Conservation (phyloP, 306 rosid species). For the Casuarina cunninghamiana region DNA sequence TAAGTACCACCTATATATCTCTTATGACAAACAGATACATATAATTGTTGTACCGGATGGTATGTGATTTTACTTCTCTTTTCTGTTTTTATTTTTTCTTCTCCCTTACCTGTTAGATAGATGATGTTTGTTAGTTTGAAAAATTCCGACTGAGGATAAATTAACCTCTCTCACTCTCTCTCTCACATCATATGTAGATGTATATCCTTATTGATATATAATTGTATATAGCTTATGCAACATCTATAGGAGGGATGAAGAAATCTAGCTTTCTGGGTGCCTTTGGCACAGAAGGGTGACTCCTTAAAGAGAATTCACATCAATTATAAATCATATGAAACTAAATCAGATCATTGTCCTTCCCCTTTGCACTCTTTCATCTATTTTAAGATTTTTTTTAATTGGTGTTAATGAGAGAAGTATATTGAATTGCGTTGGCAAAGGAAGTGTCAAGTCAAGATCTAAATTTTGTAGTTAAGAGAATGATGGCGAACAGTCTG, state of each 20-base stretch:
- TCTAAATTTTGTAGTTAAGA: background rate
- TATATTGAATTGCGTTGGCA: background rate
- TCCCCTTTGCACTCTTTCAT: background rate
- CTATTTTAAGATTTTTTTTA: background rate
- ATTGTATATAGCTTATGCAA: background rate
- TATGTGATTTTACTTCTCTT: background rate
- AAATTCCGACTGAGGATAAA: background rate
- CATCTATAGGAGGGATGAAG: background rate
- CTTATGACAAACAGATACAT: background rate
- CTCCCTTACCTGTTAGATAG: constrained; percentile 19
- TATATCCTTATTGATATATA: background rate
- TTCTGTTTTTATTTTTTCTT: background rate
- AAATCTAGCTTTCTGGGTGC: background rate
- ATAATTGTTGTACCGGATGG: constrained; percentile 17
- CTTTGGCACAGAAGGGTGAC: background rate
- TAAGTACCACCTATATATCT: constrained; percentile 44
- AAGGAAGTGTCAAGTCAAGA: background rate
- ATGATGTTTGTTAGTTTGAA: background rate
- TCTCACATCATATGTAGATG: background rate
- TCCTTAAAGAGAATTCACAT: background rate
- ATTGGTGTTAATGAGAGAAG: background rate
- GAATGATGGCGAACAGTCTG: background rate
- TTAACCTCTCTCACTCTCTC: background rate
- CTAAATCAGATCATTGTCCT: background rate
- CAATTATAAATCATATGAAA: background rate